phyloP scores from a whole-genome alignment of 2,329 filamentous ascomycete genomes.

The Colletotrichum sidae region DNA sequence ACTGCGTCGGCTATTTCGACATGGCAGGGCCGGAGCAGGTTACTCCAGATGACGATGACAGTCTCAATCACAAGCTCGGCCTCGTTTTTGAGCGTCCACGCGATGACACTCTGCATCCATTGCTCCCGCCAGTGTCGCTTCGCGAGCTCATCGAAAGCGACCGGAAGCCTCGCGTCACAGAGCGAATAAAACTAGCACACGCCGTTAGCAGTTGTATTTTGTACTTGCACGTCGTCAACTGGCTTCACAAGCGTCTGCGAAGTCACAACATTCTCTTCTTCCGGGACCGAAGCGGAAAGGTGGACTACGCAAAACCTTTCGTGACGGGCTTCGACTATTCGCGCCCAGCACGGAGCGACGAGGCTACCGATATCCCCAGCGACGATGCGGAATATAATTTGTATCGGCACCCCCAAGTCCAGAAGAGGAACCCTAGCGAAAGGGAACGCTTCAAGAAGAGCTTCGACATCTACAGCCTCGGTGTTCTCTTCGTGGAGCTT shows the following conservation, averaged over 20 bases:
- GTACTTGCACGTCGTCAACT: conserved; percentile 66
- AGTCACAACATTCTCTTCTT: conserved; percentile 67
- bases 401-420: conserved; percentile 61
- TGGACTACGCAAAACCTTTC: conserved; percentile 55
- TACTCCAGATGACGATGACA: conserved; percentile 55
- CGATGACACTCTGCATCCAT: conserved; percentile 48
- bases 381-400: conserved; percentile 59
- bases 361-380: conserved; percentile 61
- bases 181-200: conserved; percentile 62
- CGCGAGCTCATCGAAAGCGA: conserved; percentile 55
- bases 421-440: conserved; percentile 48
- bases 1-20: conserved; percentile 64
- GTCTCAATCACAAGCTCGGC: conserved; percentile 59
- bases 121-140: conserved; percentile 58
- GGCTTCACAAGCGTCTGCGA: conserved; percentile 69
- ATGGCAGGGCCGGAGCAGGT: conserved; percentile 43
- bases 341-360: conserved; percentile 60
- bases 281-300: conserved; percentile 43
- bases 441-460: conserved; percentile 58
- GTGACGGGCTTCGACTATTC: conserved; percentile 67
- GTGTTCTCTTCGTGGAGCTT: conserved; percentile 64
- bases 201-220: conserved; percentile 64
- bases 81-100: conserved; percentile 64
- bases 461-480: conserved; percentile 65
- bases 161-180: conserved; percentile 61